phyloP scores from a whole-genome alignment of 768 basidiomycete genomes.

The Termitomyces sp. region DNA sequence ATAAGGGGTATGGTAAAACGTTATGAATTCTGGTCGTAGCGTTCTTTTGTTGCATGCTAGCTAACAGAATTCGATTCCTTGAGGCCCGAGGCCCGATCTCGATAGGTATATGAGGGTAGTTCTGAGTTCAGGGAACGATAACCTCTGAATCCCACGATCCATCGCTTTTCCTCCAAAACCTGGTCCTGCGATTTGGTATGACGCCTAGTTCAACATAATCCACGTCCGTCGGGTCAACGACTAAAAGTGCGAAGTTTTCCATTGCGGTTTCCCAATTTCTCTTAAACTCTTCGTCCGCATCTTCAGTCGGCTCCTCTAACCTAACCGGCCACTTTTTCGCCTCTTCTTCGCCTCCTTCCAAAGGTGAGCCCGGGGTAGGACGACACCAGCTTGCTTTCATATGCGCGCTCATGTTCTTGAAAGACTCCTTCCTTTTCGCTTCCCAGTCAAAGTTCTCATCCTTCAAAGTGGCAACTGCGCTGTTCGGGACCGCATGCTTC shows the following conservation, averaged over 20 bases:
- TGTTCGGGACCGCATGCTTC: conserved; percentile 8
- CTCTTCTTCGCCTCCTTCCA: conserved; percentile 50
- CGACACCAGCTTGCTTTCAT: conserved; percentile 74
- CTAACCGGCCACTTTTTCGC: conserved; percentile 56
- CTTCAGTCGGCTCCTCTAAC: conserved; percentile 43
- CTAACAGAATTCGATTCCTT: not conserved
- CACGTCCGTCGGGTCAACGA: conserved; percentile 66
- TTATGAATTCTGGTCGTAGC: not conserved
- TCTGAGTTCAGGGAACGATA: conserved; percentile 49
- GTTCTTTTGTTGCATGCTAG: not conserved
- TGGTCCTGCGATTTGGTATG: conserved; percentile 53
- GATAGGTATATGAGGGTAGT: not conserved
- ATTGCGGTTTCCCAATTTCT: conserved; percentile 49
- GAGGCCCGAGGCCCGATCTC: not conserved
- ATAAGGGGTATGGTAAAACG: not conserved
- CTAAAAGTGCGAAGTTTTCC: conserved; percentile 63
- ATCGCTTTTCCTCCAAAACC: conserved; percentile 39
- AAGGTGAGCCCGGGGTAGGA: conserved; percentile 55
- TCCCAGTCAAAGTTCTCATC: conserved; percentile 62
- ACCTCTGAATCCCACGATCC: conserved; percentile 54
- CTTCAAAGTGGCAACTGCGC: conserved; percentile 27
- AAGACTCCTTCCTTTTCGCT: conserved; percentile 51
- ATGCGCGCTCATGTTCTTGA: conserved; percentile 49
- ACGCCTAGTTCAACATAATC: conserved; percentile 63
- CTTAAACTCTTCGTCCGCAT: conserved; percentile 35